phyloP scores from a whole-genome alignment of 768 basidiomycete species.

The Tulasnella sp. region DNA sequence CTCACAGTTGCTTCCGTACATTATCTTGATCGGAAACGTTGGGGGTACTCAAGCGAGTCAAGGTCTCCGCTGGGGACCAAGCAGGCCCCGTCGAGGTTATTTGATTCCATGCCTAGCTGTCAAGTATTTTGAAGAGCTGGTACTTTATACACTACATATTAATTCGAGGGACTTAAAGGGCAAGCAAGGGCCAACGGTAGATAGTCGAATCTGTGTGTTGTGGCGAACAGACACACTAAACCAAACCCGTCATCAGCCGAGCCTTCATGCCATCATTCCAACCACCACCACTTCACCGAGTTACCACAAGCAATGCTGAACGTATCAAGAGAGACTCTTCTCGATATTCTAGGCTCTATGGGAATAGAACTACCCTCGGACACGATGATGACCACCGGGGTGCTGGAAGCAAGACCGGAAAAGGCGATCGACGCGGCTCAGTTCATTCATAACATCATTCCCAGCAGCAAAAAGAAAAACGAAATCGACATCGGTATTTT shows the following conservation, averaged over 20 bases:
- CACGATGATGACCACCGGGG: constrained; percentile 4
- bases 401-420: neutral
- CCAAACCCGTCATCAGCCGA: neutral
- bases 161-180: too few species aligned
- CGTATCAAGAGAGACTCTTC: neutral
- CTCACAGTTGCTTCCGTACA: too few species aligned
- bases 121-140: too few species aligned
- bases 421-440: constrained; percentile 21
- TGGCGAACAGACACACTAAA: neutral
- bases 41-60: too few species aligned
- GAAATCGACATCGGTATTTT: constrained; percentile 1
- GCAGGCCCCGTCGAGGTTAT: too few species aligned
- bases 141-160: too few species aligned
- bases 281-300: neutral
- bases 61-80: too few species aligned
- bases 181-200: too few species aligned
- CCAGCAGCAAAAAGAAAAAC: neutral
- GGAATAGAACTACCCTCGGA: constrained; percentile 9
- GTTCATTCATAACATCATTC: neutral
- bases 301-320: neutral
- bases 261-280: neutral
- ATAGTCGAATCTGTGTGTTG: too few species aligned
- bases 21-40: too few species aligned
- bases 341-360: constrained; percentile 15
- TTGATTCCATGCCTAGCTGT: too few species aligned